A percentile compares a stretch with the other conserved stretches of the same genome.
These are phyloP conservation scores for Rhododendron griersonianum DNA, from an alignment of 148 eudicot species.

Conservation along the genomic window DNA sequence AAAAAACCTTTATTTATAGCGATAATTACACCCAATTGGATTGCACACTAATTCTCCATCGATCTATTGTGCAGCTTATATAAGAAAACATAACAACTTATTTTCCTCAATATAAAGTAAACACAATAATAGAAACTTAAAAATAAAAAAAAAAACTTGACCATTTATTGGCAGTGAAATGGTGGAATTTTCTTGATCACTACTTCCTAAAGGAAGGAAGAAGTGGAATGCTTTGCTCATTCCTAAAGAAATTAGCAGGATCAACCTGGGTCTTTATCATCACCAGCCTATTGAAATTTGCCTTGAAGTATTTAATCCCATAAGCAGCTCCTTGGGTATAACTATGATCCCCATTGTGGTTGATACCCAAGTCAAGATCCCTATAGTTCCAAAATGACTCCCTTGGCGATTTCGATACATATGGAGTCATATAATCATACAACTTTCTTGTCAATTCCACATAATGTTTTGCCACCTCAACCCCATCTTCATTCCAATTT, in stretches of 20 bases:
- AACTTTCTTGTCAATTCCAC: conserved; percentile 12
- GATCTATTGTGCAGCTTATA: no score
- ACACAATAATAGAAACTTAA: no score
- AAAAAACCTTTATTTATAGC: no score
- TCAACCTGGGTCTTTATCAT: no score
- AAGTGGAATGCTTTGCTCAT: neutral
- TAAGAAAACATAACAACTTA: no score
- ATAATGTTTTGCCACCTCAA: neutral
- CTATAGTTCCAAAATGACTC: conserved; percentile 39
- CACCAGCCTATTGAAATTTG: conserved; percentile 29
- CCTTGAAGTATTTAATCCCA: conserved; percentile 25
- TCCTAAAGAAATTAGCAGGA: neutral
- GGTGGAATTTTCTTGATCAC: no score
- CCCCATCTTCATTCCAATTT: conserved; percentile 24
- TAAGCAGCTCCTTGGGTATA: conserved; percentile 2
- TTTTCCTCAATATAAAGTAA: no score
- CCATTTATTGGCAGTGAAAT: no score
- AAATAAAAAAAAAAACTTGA: no score
- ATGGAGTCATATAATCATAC: conserved; percentile 23
- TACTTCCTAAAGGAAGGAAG: no score
- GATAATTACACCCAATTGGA: no score
- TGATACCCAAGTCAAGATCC: conserved; percentile 43
- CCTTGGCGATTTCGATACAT: conserved; percentile 42
- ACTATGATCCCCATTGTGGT: conserved; percentile 8
- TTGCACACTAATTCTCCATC: no score